A percentile compares a stretch with the other conserved stretches of the same genome.
These are phyloP conservation scores for Pilobolus umbonatus DNA, from an alignment of 192 early-diverging fungal genomes.

Conservation along the genomic window DNA sequence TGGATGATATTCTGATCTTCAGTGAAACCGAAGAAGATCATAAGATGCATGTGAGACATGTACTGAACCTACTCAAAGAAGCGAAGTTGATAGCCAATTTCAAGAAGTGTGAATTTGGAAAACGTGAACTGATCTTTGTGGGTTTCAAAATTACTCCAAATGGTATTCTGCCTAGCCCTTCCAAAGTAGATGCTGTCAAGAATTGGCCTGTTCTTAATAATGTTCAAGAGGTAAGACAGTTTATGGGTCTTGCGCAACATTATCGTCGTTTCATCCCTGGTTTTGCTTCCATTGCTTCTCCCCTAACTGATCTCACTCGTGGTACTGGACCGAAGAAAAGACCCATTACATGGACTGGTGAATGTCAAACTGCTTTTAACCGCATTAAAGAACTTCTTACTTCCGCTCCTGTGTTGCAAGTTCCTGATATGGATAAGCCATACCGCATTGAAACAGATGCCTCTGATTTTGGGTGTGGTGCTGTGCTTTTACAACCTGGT, in stretches of 20 bases:
- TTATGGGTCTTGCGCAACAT: slow-evolving; percentile 24
- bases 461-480: background rate
- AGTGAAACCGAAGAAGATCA: slow-evolving; percentile 11
- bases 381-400: background rate
- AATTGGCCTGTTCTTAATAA: slow-evolving; percentile 14
- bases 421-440: slow-evolving; percentile 1
- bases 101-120: slow-evolving; percentile 7
- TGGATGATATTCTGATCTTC: slow-evolving; percentile 40
- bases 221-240: slow-evolving; percentile 12
- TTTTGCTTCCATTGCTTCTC: slow-evolving; percentile 17
- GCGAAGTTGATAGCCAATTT: background rate
- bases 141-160: slow-evolving; percentile 21
- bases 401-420: background rate
- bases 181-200: slow-evolving; percentile 18
- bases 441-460: slow-evolving; percentile 6
- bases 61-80: slow-evolving; percentile 20
- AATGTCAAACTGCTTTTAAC: slow-evolving; percentile 4
- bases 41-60: slow-evolving; percentile 10
- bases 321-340: background rate
- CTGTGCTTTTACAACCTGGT: slow-evolving; percentile 7
- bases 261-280: slow-evolving; percentile 20
- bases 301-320: slow-evolving; percentile 5
- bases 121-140: slow-evolving; percentile 17
- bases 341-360: background rate
- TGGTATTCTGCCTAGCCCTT: slow-evolving; percentile 17